Base-by-base conservation (phyloP, 768 basidiomycete species). In the Termitomyces sp. region DNA sequence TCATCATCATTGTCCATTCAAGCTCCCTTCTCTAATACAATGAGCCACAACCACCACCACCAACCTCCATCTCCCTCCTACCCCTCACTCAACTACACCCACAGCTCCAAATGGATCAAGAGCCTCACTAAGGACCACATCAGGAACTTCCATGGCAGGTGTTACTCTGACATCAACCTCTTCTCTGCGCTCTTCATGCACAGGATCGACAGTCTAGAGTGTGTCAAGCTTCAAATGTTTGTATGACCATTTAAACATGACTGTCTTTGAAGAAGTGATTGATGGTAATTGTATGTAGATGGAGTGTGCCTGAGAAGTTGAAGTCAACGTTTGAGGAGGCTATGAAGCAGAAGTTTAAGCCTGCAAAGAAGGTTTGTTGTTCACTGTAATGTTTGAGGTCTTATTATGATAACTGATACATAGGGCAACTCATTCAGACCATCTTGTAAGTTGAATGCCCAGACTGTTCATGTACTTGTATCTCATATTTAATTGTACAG, bases 321-420 rank as follows among this genome's bases (percentile, higher is more conserved):
- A 98, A 98, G 74, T 93, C 95, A 7, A 78, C 82, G 1, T 99
- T 98, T 68, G 78, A 83, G 45, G 93, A 98, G 66, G 97, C 95
- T 0, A 85, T 92, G 73, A 81, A 86, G 66, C 79, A 93, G 65
- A 83, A 83, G 45, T 98, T 92, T 71, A 87, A 79, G 70, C 80
- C 85, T 2, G 89, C 90, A 11, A 87, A 87, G 74, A 98, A 98
- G 72, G 77, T 77, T 54, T 2, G 70, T 62, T 2, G 3, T 8
- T 14, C 12, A 1, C 37, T 0, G 11, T 14, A 21, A 9, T 37
- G 17, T 27, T 17, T 27, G 6, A 34, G 4, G 25, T 4, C 21
- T 23, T 40, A 11, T 29, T 9, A 43, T 8, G 44, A 29, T 16
- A n/a, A 11, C 27, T 16, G 46, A 25, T 12, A 17, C 27, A 5